Evolutionary conservation across 371 early-diverging fungal genomes (phyloP), one percentile per base, ranked within the genome.

Genomic region (Mortierella sp.): DNA sequence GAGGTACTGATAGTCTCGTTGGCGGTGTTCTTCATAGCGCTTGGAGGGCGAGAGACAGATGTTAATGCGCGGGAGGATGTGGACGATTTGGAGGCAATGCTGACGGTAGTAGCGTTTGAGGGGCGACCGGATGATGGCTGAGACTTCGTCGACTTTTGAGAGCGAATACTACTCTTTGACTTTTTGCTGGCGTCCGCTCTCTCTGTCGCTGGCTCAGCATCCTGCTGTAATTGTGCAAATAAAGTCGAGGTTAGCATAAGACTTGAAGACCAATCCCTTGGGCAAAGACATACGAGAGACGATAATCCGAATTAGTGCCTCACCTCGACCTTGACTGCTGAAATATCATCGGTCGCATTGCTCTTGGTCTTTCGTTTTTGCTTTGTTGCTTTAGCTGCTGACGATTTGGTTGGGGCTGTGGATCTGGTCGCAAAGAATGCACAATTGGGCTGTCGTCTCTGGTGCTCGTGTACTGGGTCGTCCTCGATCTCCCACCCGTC

Each of bases 401-500:
- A 78, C 64, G 90, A 89, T 70, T 91, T 91, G 55, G 88, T 79
- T 3, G 86, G 85, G 8, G 85, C 81, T 58, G 72, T 71, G 2
- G 75, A 70, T 66, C 80, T 63, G 19, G 74, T 78, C 29, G 79
- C 78, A 63, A 86, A 85, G 55, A 86, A 85, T 24, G 81, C 72
- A 29, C 86, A 86, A 3, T 52, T 50, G 16, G 85, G 80, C 3
- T 64, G 40, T 53, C 86, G 70, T 61, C 81, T 77, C 52, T 70
- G 71, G 26, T 86, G 86, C 71, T 86, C 89, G 64, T 86, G 75
- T 58, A 77, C 71, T 22, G 89, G 89, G 48, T 88, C 88, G 70
- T 89, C 89, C n/a, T 68, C 41, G 13, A 77, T 50, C 50, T 88
- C 88, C 89, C 89, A 89, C 19, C 88, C 87, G 52, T 88, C 88